phyloP scores from a whole-genome alignment of 306 rosid species.

The Coriaria nepalensis region DNA sequence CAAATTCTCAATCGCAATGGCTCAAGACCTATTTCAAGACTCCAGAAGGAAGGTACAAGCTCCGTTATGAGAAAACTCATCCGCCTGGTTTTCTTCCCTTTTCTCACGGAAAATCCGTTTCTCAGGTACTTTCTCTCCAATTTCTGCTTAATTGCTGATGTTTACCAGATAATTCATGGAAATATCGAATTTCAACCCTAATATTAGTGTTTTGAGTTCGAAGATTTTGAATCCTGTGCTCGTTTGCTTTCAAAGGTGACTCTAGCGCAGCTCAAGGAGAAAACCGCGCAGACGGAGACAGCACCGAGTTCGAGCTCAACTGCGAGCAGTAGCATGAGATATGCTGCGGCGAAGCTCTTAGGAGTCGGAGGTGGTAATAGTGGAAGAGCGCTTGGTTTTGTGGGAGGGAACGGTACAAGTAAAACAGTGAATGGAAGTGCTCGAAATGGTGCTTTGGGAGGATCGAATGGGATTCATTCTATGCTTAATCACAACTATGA shows the following conservation, averaged over 20 bases:
- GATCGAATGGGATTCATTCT: conserved; percentile 55
- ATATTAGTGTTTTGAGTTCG: too few relatives aligned
- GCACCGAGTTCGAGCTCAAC: conserved; percentile 29
- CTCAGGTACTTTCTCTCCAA: conserved; percentile 44
- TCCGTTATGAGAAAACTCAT: conserved; percentile 88
- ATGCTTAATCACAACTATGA: conserved; percentile 68
- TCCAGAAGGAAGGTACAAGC: conserved; percentile 90
- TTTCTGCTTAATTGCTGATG: not conserved
- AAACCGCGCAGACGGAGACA: conserved; percentile 19
- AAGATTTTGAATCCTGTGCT: not conserved
- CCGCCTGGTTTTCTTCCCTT: conserved; percentile 85
- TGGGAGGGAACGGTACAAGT: conserved; percentile 79
- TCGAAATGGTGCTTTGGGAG: conserved; percentile 69
- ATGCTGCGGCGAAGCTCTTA: conserved; percentile 81
- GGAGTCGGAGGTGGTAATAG: conserved; percentile 89
- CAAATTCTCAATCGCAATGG: conserved; percentile 51
- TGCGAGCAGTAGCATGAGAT: conserved; percentile 76
- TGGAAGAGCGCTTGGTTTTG: conserved; percentile 78
- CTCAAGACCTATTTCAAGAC: conserved; percentile 94
- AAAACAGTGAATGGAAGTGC: conserved; percentile 51
- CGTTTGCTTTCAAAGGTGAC: conserved; percentile 35
- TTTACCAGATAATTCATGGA: too few relatives aligned
- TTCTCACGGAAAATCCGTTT: conserved; percentile 76
- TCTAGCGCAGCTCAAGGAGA: conserved; percentile 80
- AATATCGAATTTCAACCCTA: too few relatives aligned